Conservation (phyloP, 2,329 filamentous ascomycete genomes). For the Aureobasidium leucospermi region DNA sequence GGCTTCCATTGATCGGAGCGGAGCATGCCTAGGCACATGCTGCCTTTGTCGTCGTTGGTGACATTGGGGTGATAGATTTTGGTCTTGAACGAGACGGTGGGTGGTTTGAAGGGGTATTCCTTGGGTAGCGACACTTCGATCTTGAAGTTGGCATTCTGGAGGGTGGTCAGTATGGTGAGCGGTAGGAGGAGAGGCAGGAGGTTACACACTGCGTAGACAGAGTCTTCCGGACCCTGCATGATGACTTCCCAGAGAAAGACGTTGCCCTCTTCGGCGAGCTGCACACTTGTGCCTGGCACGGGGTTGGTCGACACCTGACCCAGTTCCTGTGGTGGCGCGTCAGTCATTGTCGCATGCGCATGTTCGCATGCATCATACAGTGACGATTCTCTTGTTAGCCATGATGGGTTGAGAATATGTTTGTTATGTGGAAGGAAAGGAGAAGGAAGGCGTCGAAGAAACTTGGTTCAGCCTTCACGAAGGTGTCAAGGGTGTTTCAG, state of each 20-base stretch:
- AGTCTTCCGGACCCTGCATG: conserved; percentile 58
- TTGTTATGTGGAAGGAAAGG: background rate
- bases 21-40: conserved; percentile 78
- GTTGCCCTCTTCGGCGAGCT: conserved; percentile 54
- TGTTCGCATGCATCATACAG: conserved; percentile 24
- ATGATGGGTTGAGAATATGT: conserved; percentile 17
- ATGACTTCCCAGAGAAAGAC: conserved; percentile 61
- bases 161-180: background rate
- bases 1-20: conserved; percentile 91
- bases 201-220: conserved; percentile 55
- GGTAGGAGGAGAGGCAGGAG: background rate
- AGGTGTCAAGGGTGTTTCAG: background rate
- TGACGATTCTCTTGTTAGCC: conserved; percentile 40
- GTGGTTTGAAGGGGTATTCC: conserved; percentile 88
- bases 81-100: conserved; percentile 69
- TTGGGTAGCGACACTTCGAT: conserved; percentile 64
- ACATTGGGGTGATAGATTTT: conserved; percentile 96
- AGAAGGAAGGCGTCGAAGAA: background rate
- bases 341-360: background rate
- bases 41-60: conserved; percentile 76
- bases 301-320: conserved; percentile 50
- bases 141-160: conserved; percentile 63
- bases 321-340: conserved; percentile 46
- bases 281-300: conserved; percentile 50
- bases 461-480: background rate